phyloP scores from a whole-genome alignment of 2,329 filamentous ascomycete species.

The Fusarium dimerum region DNA sequence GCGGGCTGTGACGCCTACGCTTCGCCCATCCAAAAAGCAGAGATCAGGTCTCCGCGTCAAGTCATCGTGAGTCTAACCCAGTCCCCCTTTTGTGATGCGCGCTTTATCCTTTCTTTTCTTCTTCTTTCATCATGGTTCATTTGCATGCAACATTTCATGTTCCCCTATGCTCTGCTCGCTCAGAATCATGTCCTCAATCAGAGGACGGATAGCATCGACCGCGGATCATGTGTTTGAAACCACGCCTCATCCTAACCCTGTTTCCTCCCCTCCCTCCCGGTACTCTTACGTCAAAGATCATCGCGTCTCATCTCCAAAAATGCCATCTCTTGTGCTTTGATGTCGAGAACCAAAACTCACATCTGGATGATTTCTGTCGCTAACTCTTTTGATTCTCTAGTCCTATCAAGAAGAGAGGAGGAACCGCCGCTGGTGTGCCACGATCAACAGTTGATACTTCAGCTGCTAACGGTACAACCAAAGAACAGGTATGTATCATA shows the following conservation, averaged over 20 bases:
- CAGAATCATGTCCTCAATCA: too few relatives aligned
- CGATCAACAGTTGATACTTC: slow-evolving; percentile 65
- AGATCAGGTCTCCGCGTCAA: slow-evolving; percentile 66
- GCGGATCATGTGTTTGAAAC: background rate
- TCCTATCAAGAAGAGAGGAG: slow-evolving; percentile 71
- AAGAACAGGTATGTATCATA: slow-evolving; percentile 50
- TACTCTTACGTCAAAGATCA: background rate
- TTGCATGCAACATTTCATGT: background rate
- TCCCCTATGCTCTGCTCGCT: too few relatives aligned
- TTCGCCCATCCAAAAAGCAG: slow-evolving; percentile 59
- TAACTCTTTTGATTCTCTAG: slow-evolving; percentile 43
- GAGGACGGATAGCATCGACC: background rate
- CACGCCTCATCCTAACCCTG: background rate
- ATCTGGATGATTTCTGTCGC: background rate
- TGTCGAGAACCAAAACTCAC: too few relatives aligned
- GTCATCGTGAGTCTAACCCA: slow-evolving; percentile 60
- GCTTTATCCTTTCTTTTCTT: slow-evolving; percentile 1
- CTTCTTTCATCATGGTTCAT: background rate
- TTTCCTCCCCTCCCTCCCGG: background rate
- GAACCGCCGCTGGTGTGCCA: slow-evolving; percentile 68
- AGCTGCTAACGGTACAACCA: slow-evolving; percentile 54
- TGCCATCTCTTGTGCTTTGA: too few relatives aligned
- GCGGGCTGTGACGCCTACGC: slow-evolving; percentile 61
- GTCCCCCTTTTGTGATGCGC: slow-evolving; percentile 1
- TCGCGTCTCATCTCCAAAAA: background rate